Evolutionary conservation across 441 rosid genomes (phyloP), one percentile per base, ranked within the genome.

Genomic region (Bruguiera hainesii): DNA sequence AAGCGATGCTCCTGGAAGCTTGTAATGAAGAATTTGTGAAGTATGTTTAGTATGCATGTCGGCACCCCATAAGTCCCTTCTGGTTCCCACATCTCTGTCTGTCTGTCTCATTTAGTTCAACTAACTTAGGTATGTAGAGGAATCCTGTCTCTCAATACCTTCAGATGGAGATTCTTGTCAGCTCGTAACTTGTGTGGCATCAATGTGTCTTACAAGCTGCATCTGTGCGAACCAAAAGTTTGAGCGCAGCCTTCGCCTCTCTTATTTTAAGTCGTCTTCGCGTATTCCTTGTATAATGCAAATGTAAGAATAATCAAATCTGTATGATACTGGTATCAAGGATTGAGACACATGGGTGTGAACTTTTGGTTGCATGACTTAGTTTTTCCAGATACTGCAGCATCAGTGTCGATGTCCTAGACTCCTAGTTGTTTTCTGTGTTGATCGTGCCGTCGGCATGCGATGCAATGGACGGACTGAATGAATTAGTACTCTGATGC

Each of bases 1-100:
- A 71, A 71, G 67, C 46, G 91, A 86, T 71, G 88, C 80, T 62
- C 76, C 82, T 42, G 84, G 81, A 75, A 80, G 83, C 72, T 73
- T 76, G 74, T 82, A 76, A 83, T 56, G 20, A 30, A 60, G 67
- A 59, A 58, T 72, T 9, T 46, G 64, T 26, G 51, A 33, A 50
- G 60, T 51, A 25, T 29, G 35, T 28, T 31, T 62, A 42, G 62
- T 51, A 61, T 59, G 59, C n/a, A 63, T 25, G 25, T 67, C 49
- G 26, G 63, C 48, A 66, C 61, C 51, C 59, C 63, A 60, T 64
- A 61, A 51, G 11, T 26, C 49, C 51, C 15, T 63, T 64, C 65
- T 30, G 63, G 53, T 65, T 56, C 28, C 30, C 19, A 26, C 7
- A 26, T 5, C 26, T 37, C 19, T 42, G 42, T 37, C 33, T 65